Base-by-base conservation (phyloP, 1,284 basidiomycete genomes). In the Cutaneotrichosporon sp. region DNA sequence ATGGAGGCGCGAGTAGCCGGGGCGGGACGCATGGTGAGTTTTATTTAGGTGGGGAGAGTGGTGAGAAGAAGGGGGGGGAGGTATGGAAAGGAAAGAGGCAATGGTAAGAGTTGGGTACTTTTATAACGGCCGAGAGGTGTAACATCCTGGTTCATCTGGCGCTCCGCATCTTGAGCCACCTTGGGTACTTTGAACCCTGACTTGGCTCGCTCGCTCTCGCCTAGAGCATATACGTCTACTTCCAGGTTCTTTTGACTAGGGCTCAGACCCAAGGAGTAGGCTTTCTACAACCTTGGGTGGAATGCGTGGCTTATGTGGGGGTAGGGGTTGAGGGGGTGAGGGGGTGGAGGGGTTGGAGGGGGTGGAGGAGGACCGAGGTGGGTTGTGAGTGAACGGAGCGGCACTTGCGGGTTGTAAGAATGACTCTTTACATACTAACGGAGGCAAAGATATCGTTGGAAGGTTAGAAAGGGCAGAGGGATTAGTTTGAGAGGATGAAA, bases 1-100 rank as follows among this genome's bases (percentile, higher is more conserved):
- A 77, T 68, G 34, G 75, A 72, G 16, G 75, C 71, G 65, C 77
- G 68, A 34, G 75, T 49, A 26, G 47, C 72, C 49, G 73, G 60
- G 34, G 63, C 66, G 57, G 66, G 63, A n/a, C 72, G 70, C 75
- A 78, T 78, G 56, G 31, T 71, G 63, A 56, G 34, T 51, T 50
- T 52, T 60, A 30, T 38, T 52, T 22, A 7, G 50, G 31, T 16
- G 22, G 58, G 50, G 36, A 46, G 30, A 26, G 59, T 31, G 60
- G 42, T 32, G 16, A 46, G 30, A 22, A 30, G 18, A 31, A 55
- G 3, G 13, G 14, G 13, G 14, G 49, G 31, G 50, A 21, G 59
- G n/a, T 21, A 30, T 46, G 51, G 42, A 21, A 22, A 38, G 38
- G 36, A 18, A 30, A 59, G 57, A 32, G 42, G 22, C 9, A 22